phyloP scores from a whole-genome alignment of 2,329 filamentous ascomycete genomes.

The Monosporascus sp. region DNA sequence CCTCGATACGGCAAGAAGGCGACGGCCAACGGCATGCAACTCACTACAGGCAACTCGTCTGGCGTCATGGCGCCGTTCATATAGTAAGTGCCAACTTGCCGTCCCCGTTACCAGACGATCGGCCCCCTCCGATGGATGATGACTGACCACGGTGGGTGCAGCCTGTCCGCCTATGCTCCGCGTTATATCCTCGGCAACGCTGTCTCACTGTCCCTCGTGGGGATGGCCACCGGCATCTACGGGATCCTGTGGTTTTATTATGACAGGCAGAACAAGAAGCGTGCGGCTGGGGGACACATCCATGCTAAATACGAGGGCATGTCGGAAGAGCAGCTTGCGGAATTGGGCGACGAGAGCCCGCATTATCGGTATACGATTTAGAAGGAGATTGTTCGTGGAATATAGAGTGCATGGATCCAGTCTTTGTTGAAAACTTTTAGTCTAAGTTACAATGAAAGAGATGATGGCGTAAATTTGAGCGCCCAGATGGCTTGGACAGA shows the following conservation, averaged over 20 bases:
- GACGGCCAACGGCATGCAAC: conserved; percentile 64
- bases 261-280: conserved; percentile 39
- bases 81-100: conserved; percentile 28
- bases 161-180: conserved; percentile 42
- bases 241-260: conserved; percentile 51
- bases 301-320: conserved; percentile 34
- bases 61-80: conserved; percentile 73
- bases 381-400: not conserved
- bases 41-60: conserved; percentile 64
- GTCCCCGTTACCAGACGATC: too few relatives aligned
- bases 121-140: not conserved
- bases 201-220: conserved; percentile 54
- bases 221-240: conserved; percentile 47
- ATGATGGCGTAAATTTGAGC: too few relatives aligned
- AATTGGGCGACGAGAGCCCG: conserved; percentile 49
- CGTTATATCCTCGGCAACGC: conserved; percentile 59
- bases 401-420: too few relatives aligned
- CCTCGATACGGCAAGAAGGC: conserved; percentile 74
- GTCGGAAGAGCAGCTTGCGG: conserved; percentile 42
- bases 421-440: too few relatives aligned
- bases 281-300: conserved; percentile 33
- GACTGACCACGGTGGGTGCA: conserved; percentile 13
- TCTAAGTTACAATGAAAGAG: too few relatives aligned
- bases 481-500: too few relatives aligned
- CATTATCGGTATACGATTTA: conserved; percentile 41